phyloP scores from a whole-genome alignment of 805 yeast genomes.

The Candida nitratophila region DNA sequence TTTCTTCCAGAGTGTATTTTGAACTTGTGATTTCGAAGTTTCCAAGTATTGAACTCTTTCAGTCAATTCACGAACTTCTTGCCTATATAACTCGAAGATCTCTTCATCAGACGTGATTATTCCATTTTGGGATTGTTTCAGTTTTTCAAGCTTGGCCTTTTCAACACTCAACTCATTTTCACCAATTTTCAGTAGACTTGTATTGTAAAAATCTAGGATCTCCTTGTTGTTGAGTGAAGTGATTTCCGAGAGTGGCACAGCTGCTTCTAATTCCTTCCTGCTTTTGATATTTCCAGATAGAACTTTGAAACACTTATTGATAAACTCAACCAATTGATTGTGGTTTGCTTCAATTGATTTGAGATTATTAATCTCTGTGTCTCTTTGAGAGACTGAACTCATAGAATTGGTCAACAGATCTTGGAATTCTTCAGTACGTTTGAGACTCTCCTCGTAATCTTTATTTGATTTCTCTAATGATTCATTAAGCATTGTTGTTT shows the following conservation, averaged over 20 bases:
- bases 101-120: slow-evolving; percentile 19
- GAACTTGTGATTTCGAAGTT: slow-evolving; percentile 14
- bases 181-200: too few species aligned
- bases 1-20: slow-evolving; percentile 14
- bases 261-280: neutral
- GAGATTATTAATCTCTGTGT: neutral
- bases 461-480: neutral
- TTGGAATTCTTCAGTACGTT: neutral
- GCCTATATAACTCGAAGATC: slow-evolving; percentile 19
- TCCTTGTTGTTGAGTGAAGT: neutral
- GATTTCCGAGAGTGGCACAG: neutral
- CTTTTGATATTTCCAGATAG: neutral
- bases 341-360: neutral
- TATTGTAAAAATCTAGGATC: too few species aligned
- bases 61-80: slow-evolving; percentile 20
- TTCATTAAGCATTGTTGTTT: neutral
- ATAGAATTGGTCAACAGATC: neutral
- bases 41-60: slow-evolving; percentile 14
- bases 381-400: neutral
- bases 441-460: neutral
- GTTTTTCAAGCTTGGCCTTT: neutral
- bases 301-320: neutral
- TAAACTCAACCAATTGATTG: neutral
- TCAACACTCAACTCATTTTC: too few species aligned
- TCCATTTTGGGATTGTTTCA: slow-evolving; percentile 3